Conservation (phyloP, 1,139 yeast genomes). For the Blastobotrys persicus region DNA sequence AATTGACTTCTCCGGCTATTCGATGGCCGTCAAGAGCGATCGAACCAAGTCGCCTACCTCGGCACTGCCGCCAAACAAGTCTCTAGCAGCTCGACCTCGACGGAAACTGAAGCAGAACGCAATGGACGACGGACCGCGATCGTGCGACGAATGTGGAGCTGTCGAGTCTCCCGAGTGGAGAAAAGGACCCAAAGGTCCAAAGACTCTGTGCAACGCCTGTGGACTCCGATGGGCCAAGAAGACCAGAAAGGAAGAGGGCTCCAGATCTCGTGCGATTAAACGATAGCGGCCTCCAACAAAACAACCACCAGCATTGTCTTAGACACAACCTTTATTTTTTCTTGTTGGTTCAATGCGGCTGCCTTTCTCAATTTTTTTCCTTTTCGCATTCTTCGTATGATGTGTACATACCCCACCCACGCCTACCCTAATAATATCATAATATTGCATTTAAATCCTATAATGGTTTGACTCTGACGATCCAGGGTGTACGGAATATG, state of each 20-base stretch:
- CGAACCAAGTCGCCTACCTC: slow-evolving; percentile 12
- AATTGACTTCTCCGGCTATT: slow-evolving; percentile 27
- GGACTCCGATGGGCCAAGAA: slow-evolving; percentile 54
- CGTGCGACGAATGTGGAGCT: slow-evolving; percentile 51
- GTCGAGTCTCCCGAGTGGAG: slow-evolving; percentile 69
- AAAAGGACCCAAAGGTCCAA: slow-evolving; percentile 62
- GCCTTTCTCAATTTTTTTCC: too few species aligned
- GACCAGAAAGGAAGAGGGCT: slow-evolving; percentile 31
- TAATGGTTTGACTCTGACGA: background rate
- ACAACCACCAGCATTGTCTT: too few species aligned
- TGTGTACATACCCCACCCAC: background rate
- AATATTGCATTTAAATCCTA: background rate
- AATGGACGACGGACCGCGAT: slow-evolving; percentile 16
- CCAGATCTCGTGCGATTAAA: slow-evolving; percentile 5
- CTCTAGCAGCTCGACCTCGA: slow-evolving; percentile 15
- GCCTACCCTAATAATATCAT: background rate
- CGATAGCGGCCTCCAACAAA: background rate
- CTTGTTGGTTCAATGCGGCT: too few species aligned
- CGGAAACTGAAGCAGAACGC: slow-evolving; percentile 12
- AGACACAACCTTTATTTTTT: too few species aligned
- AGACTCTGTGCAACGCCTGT: slow-evolving; percentile 65
- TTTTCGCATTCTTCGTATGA: background rate
- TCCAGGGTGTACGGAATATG: background rate
- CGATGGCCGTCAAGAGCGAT: slow-evolving; percentile 17
- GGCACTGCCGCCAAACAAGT: slow-evolving; percentile 9